These are phyloP conservation scores for Rhizomucor miehei DNA, from an alignment of 371 early-diverging fungal species.

Conservation along the genomic window DNA sequence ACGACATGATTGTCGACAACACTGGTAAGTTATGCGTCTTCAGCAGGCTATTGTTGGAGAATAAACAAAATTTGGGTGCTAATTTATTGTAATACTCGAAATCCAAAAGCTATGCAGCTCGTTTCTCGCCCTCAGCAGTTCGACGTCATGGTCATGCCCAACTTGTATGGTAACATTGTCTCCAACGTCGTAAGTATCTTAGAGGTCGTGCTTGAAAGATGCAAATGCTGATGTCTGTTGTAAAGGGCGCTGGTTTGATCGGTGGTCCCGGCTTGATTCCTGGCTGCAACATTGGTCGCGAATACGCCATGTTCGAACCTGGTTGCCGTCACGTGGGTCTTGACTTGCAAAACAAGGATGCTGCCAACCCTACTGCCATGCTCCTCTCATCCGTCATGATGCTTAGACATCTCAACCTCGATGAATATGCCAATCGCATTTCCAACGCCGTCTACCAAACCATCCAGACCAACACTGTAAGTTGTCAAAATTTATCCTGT, in stretches of 20 bases:
- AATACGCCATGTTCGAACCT: slow-evolving; percentile 96
- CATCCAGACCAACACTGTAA: slow-evolving; percentile 56
- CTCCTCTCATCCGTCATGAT: slow-evolving; percentile 94
- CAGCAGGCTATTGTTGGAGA: slow-evolving; percentile 95
- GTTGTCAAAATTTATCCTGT: background rate
- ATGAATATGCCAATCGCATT: slow-evolving; percentile 77
- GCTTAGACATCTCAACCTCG: slow-evolving; percentile 91
- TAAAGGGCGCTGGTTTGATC: slow-evolving; percentile 87
- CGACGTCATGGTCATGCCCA: slow-evolving; percentile 97
- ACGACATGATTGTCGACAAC: slow-evolving; percentile 99
- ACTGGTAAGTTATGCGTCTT: slow-evolving; percentile 96
- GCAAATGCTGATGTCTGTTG: background rate
- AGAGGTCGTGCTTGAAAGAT: background rate
- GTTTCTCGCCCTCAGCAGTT: slow-evolving; percentile 96
- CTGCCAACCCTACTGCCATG: slow-evolving; percentile 95
- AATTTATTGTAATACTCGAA: too few species aligned
- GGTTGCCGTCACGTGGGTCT: slow-evolving; percentile 94
- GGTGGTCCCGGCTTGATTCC: slow-evolving; percentile 95
- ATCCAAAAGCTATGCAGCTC: slow-evolving; percentile 87
- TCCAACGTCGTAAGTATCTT: slow-evolving; percentile 75
- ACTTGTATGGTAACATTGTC: slow-evolving; percentile 97
- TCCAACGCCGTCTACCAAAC: slow-evolving; percentile 84
- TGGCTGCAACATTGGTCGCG: slow-evolving; percentile 94
- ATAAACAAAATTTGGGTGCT: too few species aligned
- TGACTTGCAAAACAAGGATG: slow-evolving; percentile 88